Evolutionary conservation across 2,329 filamentous ascomycete species (phyloP).

Genomic region (Trichophyton schoenleinii): DNA sequence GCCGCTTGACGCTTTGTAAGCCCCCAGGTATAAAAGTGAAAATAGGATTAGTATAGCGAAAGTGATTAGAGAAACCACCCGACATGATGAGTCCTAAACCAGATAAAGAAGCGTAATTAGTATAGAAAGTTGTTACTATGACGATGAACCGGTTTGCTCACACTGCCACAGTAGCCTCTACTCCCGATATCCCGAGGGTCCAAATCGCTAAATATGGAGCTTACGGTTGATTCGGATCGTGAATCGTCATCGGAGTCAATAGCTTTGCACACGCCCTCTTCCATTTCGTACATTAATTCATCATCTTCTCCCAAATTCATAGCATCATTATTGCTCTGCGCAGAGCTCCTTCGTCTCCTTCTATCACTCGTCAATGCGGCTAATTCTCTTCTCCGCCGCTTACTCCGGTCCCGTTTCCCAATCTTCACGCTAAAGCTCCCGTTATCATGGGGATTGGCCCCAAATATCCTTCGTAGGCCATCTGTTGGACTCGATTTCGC

Average conservation of each 20-base stretch:
- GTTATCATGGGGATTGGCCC: constrained; percentile 23
- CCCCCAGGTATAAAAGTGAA: constrained; percentile 42
- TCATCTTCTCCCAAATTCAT: constrained; percentile 50
- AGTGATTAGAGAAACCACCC: constrained; percentile 29
- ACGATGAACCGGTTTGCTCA: background rate
- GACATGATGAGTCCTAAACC: constrained; percentile 13
- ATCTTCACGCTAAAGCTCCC: constrained; percentile 38
- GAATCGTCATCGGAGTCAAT: constrained; percentile 41
- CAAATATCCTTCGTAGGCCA: constrained; percentile 31
- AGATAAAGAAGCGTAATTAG: constrained; percentile 6
- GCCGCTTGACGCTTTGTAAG: constrained; percentile 42
- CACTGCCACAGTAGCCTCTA: constrained; percentile 17
- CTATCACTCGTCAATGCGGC: constrained; percentile 15
- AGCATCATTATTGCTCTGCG: constrained; percentile 35
- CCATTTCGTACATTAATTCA: constrained; percentile 79
- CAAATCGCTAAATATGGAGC: constrained; percentile 43
- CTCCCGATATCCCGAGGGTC: constrained; percentile 29
- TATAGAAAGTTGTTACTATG: too few relatives aligned
- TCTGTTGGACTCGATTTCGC: constrained; percentile 21
- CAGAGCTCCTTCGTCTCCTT: constrained; percentile 22
- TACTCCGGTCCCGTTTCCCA: constrained; percentile 40
- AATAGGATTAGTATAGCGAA: constrained; percentile 41
- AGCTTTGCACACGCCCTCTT: constrained; percentile 56
- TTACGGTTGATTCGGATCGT: constrained; percentile 39
- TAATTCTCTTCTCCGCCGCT: constrained; percentile 33